These are phyloP conservation scores for Leonotis leonurus DNA, from an alignment of 257 asterid species.

Conservation along the genomic window DNA sequence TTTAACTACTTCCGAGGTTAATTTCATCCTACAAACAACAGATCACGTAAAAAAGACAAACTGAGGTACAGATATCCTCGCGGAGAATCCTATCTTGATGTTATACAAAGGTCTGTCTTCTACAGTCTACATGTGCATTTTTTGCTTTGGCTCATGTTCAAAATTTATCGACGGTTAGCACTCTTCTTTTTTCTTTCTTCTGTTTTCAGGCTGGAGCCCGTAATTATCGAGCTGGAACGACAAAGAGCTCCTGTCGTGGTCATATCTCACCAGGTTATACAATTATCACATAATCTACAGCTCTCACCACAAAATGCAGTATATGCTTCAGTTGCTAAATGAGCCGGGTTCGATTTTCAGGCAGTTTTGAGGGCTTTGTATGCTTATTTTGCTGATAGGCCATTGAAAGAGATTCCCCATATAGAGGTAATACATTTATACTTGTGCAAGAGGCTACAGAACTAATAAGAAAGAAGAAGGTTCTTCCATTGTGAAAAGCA, in stretches of 20 bases:
- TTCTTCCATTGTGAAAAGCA: background rate
- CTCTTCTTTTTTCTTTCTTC: conserved; percentile 13
- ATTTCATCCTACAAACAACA: conserved; percentile 22
- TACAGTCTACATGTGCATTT: background rate
- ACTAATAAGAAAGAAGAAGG: background rate
- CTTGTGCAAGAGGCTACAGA: background rate
- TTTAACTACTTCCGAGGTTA: conserved; percentile 14
- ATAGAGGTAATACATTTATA: conserved; percentile 58
- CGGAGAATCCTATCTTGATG: conserved; percentile 97
- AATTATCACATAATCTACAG: conserved; percentile 1
- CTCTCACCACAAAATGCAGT: conserved; percentile 7
- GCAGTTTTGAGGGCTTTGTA: conserved; percentile 96
- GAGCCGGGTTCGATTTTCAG: conserved; percentile 35
- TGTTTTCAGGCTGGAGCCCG: conserved; percentile 82
- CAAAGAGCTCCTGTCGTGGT: conserved; percentile 99
- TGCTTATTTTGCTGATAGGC: conserved; percentile 98
- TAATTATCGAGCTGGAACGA: conserved; percentile 94
- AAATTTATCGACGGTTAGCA: conserved; percentile 10
- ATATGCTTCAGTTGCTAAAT: conserved; percentile 18
- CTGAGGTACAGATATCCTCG: conserved; percentile 96
- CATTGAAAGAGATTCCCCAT: conserved; percentile 88
- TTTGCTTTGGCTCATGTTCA: background rate
- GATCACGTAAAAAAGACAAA: conserved; percentile 94
- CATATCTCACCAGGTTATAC: conserved; percentile 85
- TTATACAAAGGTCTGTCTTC: conserved; percentile 79